Base-by-base conservation (phyloP, 1,284 basidiomycete species). In the Ceratobasidium papillatum region DNA sequence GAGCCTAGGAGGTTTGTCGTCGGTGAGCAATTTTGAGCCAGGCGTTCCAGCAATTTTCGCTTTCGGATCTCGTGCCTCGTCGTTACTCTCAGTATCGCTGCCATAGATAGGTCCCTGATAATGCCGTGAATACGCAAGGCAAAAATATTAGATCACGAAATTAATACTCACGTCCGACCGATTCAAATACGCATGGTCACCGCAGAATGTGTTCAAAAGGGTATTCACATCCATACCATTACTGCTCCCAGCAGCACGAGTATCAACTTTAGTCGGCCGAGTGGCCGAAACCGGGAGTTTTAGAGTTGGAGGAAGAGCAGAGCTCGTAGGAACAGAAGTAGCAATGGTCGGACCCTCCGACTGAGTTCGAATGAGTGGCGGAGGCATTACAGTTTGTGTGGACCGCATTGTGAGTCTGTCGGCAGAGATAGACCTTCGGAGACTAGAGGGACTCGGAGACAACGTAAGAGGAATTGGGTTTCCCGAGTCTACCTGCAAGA, bases 391-490 rank as follows among this genome's bases (percentile, higher is more conserved):
- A 32, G 41, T 3, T 4, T 32, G 59, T 8, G 61, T 43, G 1
- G 71, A 49, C 5, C 61, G 59, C 71, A 64, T 64, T 3, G 71
- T 74, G 19, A 74, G 49, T 54, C 71, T 64, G 38, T 74, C 71
- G n/a, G 71, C 71, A 54, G 71, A 74, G 30, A 64, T 74, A 2
- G 71, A 64, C 2, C 58, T 61, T 43, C 71, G 47, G 27, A 74
- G 49, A 27, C 27, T 14, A 17, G 56, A 25, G 25, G 38, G 9
- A 27, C n/a, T 43, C 17, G 34, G 45, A 14, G 32, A 52, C 47
- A 47, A 32, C 12, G 41, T 51, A 65, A 22, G n/a, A 7, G 49
- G 32, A 12, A 22, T n/a, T 3, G 34, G 7, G 9, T 19, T n/a
- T 8, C 47, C 11, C 7, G 22, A 32, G 27, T 64, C 51, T 22